Percentiles rank a stretch among this genome's conserved stretches.
Conservation (phyloP, 805 yeast genomes). For the Ogataea nitratoaversa region DNA sequence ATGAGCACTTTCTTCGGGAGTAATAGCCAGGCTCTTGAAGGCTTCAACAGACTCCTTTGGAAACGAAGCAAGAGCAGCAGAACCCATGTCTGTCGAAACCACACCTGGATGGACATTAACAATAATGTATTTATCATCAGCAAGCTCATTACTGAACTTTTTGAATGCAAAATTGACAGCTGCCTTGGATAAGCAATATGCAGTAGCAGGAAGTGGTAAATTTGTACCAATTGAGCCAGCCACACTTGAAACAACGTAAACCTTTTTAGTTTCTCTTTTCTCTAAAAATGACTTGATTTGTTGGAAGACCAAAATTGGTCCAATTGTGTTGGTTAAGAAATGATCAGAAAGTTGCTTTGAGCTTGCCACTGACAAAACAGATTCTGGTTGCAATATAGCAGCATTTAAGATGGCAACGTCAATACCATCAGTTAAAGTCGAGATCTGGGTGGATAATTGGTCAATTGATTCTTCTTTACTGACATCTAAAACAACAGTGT, state of each 20-base stretch:
- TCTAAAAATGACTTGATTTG: background rate
- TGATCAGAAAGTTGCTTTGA: background rate
- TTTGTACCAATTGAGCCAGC: background rate
- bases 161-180: constrained; percentile 32
- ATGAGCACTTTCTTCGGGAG: constrained; percentile 1
- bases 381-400: background rate
- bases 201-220: background rate
- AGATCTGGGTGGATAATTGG: background rate
- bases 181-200: constrained; percentile 24
- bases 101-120: constrained; percentile 37
- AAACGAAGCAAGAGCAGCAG: background rate
- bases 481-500: constrained; percentile 6
- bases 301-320: constrained; percentile 5
- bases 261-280: constrained; percentile 3
- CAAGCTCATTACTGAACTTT: constrained; percentile 26
- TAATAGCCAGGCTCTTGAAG: background rate
- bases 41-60: background rate
- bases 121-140: constrained; percentile 24
- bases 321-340: constrained; percentile 4
- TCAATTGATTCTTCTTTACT: constrained; percentile 5
- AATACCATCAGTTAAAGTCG: constrained; percentile 3
- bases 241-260: constrained; percentile 1
- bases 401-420: constrained; percentile 1
- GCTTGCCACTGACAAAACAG: no score
- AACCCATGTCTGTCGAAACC: constrained; percentile 35